Base-by-base conservation (phyloP, 192 early-diverging fungal genomes). In the Chytriomyces confervae region DNA sequence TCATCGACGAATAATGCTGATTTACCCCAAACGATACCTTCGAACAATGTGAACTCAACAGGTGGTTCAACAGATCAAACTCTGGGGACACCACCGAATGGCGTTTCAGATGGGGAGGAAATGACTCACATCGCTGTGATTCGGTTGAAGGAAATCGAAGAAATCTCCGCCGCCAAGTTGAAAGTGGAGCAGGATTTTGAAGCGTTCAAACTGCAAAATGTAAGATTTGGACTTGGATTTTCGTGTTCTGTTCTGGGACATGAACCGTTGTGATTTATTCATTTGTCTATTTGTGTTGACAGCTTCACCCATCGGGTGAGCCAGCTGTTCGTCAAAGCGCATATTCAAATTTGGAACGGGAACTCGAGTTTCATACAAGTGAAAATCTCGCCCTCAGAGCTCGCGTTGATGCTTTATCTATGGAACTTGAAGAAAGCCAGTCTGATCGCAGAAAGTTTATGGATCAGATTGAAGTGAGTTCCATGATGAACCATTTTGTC, bases 401-500 rank as follows among this genome's bases (percentile, higher is more conserved):
- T n/a, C 79, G 81, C 23, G 18, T 79, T 16, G 83, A 86, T 29
- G 81, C 69, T 71, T 13, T 82, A 10, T 27, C 46, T 11, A 48
- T 49, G 8, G 81, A 89, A 60, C 23, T 81, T 6, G 80, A 85
- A 36, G 76, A 80, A 36, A 51, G 82, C 7, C 27, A 77, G 57
- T 27, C 48, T 7, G 83, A 86, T 43, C 72, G 85, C 53, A 29
- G 82, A 44, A 84, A 82, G 27, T 81, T 82, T 67, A 74, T 72
- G 16, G 88, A 87, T 61, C 49, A 82, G 18, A 61, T 85, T 51
- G 82, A 83, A 72, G 84, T 85, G 27, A 13, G 64, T 47, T 49
- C n/a, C 11, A 20, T 27, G 4, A 7, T 69, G 5, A 27, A 10
- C 7, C 24, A 60, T 47, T 44, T 45, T 48, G 5, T 75, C 16